phyloP scores from a whole-genome alignment of 1,284 basidiomycete genomes.

The Cryptococcus amylolentus region DNA sequence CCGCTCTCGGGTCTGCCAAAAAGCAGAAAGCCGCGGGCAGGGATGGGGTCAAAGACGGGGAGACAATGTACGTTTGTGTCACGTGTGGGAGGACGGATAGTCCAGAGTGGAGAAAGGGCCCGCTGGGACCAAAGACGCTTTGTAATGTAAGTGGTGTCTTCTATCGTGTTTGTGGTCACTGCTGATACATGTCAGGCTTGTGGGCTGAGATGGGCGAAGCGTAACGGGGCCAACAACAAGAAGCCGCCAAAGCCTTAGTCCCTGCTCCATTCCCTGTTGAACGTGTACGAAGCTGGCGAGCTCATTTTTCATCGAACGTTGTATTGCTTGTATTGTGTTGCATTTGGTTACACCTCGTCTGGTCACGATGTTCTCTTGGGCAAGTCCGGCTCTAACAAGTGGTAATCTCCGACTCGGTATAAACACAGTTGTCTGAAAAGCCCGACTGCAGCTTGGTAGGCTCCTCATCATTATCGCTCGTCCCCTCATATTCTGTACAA shows the following conservation, averaged over 20 bases:
- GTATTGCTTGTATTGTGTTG: too few species aligned
- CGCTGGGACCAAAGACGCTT: constrained; percentile 48
- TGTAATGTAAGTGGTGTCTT: constrained; percentile 42
- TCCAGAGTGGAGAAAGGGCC: constrained; percentile 51
- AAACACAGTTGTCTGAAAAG: too few species aligned
- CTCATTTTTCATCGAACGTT: too few species aligned
- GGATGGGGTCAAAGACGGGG: constrained; percentile 14
- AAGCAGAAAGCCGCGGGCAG: constrained; percentile 6
- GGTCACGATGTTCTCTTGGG: too few species aligned
- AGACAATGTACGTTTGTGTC: constrained; percentile 45
- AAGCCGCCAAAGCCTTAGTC: too few species aligned
- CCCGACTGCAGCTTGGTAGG: too few species aligned
- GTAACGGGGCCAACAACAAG: constrained; percentile 19
- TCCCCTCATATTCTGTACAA: too few species aligned
- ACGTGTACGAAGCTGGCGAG: too few species aligned
- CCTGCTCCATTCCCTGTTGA: too few species aligned
- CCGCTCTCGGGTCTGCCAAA: constrained; percentile 15
- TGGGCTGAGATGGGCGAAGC: constrained; percentile 46
- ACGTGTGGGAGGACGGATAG: constrained; percentile 49
- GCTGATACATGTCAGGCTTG: constrained; percentile 31
- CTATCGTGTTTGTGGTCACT: not conserved
- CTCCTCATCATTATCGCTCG: too few species aligned
- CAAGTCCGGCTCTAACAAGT: not conserved
- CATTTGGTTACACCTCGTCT: constrained; percentile 4
- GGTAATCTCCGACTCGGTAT: too few species aligned